Conservation (phyloP, 129 eudicot species). For the Solidago caesia region DNA sequence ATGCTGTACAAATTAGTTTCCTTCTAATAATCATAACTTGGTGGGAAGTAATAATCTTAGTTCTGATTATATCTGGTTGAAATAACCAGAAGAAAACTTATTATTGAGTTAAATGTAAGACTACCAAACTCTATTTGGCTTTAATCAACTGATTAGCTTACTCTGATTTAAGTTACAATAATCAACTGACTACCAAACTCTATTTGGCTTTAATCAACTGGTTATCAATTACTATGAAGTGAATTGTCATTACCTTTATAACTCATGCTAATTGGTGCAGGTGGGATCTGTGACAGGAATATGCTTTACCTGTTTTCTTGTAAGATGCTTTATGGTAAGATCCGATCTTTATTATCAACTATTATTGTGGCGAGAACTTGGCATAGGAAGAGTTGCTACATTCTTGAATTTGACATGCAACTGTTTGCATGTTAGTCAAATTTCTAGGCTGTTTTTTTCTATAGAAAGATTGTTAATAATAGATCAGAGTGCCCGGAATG, state of each 20-base stretch:
- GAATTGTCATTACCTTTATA: neutral
- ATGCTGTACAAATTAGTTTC: neutral
- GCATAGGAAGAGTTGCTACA: neutral
- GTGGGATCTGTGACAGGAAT: slow-evolving; percentile 91
- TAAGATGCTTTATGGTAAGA: slow-evolving; percentile 84
- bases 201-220: too few relatives aligned
- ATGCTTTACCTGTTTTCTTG: slow-evolving; percentile 79
- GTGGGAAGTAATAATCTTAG: neutral
- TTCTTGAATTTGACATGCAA: neutral
- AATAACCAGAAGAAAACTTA: neutral
- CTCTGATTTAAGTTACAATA: too few relatives aligned
- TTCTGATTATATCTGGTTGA: neutral
- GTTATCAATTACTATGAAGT: too few relatives aligned
- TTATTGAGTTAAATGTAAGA: neutral
- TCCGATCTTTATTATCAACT: neutral
- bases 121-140: neutral
- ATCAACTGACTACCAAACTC: neutral
- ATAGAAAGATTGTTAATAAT: too few relatives aligned
- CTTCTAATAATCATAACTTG: neutral
- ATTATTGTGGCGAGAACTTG: neutral
- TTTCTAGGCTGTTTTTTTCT: neutral
- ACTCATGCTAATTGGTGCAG: slow-evolving; percentile 39
- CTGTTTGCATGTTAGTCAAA: neutral
- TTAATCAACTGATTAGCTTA: too few relatives aligned
- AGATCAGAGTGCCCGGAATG: too few relatives aligned